phyloP scores from a whole-genome alignment of 257 asterid species.

The Orobanche coerulescens region DNA sequence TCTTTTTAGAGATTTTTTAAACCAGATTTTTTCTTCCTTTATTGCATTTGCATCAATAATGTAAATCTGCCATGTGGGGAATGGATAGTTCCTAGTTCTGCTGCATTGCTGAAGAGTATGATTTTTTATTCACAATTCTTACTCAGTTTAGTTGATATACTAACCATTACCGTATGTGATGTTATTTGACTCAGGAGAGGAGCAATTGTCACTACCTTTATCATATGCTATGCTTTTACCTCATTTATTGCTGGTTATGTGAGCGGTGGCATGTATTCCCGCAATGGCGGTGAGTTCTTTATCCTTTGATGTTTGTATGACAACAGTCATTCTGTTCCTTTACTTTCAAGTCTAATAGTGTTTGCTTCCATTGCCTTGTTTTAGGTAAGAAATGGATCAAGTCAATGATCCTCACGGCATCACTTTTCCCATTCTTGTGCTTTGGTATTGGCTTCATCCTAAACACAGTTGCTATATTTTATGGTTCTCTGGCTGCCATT shows the following conservation, averaged over 20 bases:
- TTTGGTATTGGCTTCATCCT: slow-evolving; percentile 61
- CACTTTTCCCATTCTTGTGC: slow-evolving; percentile 77
- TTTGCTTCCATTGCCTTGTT: slow-evolving; percentile 13
- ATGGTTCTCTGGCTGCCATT: slow-evolving; percentile 80
- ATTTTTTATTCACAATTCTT: not conserved
- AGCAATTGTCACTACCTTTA: slow-evolving; percentile 67
- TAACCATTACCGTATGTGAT: not conserved
- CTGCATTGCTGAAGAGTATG: not conserved
- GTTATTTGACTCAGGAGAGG: slow-evolving; percentile 63
- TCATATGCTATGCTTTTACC: slow-evolving; percentile 72
- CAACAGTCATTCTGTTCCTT: not conserved
- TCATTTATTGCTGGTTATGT: slow-evolving; percentile 79
- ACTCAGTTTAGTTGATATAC: not conserved
- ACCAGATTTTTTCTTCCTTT: not conserved
- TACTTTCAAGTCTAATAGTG: not conserved
- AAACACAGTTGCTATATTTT: slow-evolving; percentile 71
- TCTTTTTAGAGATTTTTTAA: not conserved
- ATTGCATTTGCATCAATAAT: not conserved
- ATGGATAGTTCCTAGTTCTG: not conserved
- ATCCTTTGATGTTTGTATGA: no score
- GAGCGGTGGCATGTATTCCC: slow-evolving; percentile 80
- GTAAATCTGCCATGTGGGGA: not conserved
- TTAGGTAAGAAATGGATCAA: slow-evolving; percentile 83
- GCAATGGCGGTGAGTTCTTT: slow-evolving; percentile 48
- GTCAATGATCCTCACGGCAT: slow-evolving; percentile 78